Conservation (phyloP, 208 protist genomes). For the Crithidia acanthocephali region DNA sequence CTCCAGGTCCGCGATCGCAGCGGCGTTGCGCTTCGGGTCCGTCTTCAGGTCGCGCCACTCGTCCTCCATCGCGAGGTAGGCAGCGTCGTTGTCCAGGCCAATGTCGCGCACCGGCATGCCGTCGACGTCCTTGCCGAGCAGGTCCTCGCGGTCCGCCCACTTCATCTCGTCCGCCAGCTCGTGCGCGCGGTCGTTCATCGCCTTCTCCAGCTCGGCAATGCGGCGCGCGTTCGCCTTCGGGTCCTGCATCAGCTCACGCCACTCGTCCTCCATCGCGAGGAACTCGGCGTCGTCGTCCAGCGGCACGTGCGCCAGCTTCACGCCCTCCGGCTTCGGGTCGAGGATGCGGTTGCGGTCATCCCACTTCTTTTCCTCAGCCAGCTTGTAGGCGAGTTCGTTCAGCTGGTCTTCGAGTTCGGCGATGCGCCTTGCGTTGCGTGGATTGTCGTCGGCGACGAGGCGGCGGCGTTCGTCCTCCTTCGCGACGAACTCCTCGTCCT, state of each 20-base stretch:
- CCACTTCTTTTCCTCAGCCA: conserved; percentile 51
- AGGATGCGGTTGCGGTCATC: conserved; percentile 63
- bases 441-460: no score
- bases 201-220: conserved; percentile 57
- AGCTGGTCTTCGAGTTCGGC: conserved; percentile 62
- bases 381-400: conserved; percentile 59
- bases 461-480: conserved; percentile 66
- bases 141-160: conserved; percentile 59
- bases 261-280: conserved; percentile 51
- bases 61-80: conserved; percentile 25
- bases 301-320: conserved; percentile 61
- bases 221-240: conserved; percentile 42
- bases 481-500: conserved; percentile 54
- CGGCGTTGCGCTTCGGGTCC: conserved; percentile 47
- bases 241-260: conserved; percentile 66
- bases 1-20: conserved; percentile 56
- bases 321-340: conserved; percentile 61
- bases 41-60: conserved; percentile 59
- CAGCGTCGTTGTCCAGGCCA: conserved; percentile 54
- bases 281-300: conserved; percentile 59
- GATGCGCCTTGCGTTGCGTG: conserved; percentile 50
- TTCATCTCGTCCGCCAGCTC: conserved; percentile 60
- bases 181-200: conserved; percentile 65
- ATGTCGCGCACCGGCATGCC: conserved; percentile 66
- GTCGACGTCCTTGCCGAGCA: conserved; percentile 51